phyloP scores from a whole-genome alignment of 768 basidiomycete species.

The Auricularia auricula-judae region DNA sequence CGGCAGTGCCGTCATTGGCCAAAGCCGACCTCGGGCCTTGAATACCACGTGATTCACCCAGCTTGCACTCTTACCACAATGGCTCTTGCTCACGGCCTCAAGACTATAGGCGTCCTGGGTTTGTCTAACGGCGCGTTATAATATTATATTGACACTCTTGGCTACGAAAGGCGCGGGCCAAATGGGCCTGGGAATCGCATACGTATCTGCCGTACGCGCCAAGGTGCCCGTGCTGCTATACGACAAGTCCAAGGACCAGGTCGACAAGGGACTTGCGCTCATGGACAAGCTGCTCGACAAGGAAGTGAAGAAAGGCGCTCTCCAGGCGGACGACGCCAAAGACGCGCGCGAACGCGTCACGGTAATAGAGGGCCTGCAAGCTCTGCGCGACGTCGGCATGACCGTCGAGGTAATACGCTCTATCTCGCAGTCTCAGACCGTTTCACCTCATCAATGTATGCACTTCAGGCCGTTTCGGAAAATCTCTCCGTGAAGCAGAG shows the following conservation, averaged over 20 bases:
- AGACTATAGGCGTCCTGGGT: conserved; percentile 57
- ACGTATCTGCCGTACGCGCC: conserved; percentile 76
- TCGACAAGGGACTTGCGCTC: conserved; percentile 59
- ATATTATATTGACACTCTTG: not conserved
- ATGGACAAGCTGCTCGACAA: conserved; percentile 80
- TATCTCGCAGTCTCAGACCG: not conserved
- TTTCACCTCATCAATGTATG: not conserved
- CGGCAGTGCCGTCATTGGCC: no score
- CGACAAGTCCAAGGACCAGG: conserved; percentile 66
- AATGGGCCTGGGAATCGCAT: conserved; percentile 81
- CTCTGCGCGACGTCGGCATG: conserved; percentile 74
- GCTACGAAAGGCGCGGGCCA: conserved; percentile 29
- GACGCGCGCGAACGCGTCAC: conserved; percentile 59
- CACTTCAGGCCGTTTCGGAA: conserved; percentile 72
- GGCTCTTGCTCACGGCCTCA: conserved; percentile 62
- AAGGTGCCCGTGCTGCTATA: conserved; percentile 78
- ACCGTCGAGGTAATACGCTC: conserved; percentile 59
- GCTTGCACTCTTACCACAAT: conserved; percentile 18
- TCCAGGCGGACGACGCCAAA: conserved; percentile 58
- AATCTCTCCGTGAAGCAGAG: conserved; percentile 63
- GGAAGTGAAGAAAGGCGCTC: conserved; percentile 74
- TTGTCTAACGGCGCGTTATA: not conserved
- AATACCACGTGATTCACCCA: not conserved
- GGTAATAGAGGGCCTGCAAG: conserved; percentile 48
- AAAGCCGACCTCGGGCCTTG: no score